Evolutionary conservation across 116 monocot species (phyloP), one percentile per base, ranked within the genome.

Genomic region (Dioscorea cayenensis): DNA sequence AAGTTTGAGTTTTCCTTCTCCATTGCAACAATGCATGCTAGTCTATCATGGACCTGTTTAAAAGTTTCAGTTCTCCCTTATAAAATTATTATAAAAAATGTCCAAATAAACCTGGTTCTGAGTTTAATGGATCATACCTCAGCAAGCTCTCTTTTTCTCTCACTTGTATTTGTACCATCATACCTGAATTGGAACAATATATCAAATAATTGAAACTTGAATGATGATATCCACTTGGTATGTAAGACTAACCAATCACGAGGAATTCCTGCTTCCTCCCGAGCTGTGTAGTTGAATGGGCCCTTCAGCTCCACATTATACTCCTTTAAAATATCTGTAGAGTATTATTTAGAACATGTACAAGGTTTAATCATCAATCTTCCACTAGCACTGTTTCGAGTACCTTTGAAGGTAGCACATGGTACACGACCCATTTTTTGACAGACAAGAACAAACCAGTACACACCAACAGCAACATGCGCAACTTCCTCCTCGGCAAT

Each of bases 401-500:
- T 60, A 88, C 92, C 89, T 82, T 82, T 87, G 60, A 96, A 96
- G 64, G 82, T 77, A 71, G 60, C 72, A 73, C 77, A 78, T 67
- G 96, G 92, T 29, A 69, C 58, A 18, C 85, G 71, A 8, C 79
- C 87, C 84, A 88, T 84, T 72, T 84, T 87, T 77, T 86, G 68
- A 66, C 96, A 96, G n/a, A 96, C 81, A 48, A 77, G 50, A 63
- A 73, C 51, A 64, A 96, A 96, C 96, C 92, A 96, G 51, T 77
- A 77, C 11, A 88, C 76, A 37, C 96, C 96, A 63, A 92, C 92
- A 49, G 92, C 92, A 35, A 96, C 96, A 79, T 96, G 96, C 43
- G 96, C 96, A 69, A 92, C 82, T 78, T 96, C 96, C 84, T 96
- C 96, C 51, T 92, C 92, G 17, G 90, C 90, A 69, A 96, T 90